Conservation (phyloP, 257 asterid genomes). For the Nicotiana noctiflora region DNA sequence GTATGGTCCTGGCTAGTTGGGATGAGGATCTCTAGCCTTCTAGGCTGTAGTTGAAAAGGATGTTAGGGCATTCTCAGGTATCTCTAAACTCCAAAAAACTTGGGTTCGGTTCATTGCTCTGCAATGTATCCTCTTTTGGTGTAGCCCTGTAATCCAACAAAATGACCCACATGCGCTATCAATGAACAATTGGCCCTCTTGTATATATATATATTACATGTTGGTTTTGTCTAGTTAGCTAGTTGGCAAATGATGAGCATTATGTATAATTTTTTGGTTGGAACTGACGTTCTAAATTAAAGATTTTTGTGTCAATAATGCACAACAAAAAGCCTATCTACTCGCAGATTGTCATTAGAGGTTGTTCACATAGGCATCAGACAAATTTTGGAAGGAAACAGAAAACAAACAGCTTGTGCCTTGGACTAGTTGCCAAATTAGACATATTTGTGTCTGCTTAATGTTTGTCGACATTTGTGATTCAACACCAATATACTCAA, state of each 20-base stretch:
- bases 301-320: constrained; percentile 7
- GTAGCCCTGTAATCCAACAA: constrained; percentile 1
- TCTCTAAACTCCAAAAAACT: not conserved
- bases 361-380: not conserved
- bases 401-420: not conserved
- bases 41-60: constrained; percentile 2
- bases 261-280: not conserved
- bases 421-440: not conserved
- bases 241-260: constrained; percentile 8
- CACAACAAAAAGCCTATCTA: not conserved
- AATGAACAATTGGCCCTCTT: constrained; percentile 8
- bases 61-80: constrained; percentile 4
- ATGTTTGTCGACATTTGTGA: not conserved
- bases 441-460: not conserved
- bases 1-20: not conserved
- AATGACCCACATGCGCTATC: constrained; percentile 1
- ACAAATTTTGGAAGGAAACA: not conserved
- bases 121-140: not conserved
- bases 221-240: constrained; percentile 1
- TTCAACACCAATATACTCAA: not conserved
- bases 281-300: not conserved
- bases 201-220: not conserved
- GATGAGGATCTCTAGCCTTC: not conserved
- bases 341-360: not conserved
- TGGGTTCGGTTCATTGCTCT: constrained; percentile 4